Conservation (phyloP, 192 early-diverging fungal species). For the Coemansia sp. region DNA sequence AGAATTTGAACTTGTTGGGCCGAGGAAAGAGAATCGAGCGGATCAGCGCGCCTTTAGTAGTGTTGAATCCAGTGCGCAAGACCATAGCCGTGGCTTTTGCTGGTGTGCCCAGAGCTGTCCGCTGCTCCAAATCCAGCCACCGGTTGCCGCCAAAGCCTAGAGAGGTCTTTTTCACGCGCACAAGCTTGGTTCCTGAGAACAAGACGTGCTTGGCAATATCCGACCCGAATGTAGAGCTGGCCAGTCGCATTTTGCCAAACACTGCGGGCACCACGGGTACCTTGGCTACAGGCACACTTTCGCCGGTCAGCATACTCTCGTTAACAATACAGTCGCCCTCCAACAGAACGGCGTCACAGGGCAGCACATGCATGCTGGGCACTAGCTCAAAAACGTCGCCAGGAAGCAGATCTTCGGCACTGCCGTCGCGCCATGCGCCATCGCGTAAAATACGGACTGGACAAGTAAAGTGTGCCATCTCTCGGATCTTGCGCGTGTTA, state of each 20-base stretch:
- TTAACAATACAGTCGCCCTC: conserved; percentile 97
- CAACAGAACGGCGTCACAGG: conserved; percentile 92
- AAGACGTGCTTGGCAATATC: conserved; percentile 85
- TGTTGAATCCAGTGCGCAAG: conserved; percentile 93
- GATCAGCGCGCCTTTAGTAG: conserved; percentile 93
- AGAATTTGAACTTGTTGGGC: conserved; percentile 95
- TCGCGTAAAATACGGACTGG: conserved; percentile 74
- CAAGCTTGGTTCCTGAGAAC: conserved; percentile 91
- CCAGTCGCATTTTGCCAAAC: conserved; percentile 59
- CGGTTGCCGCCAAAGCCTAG: conserved; percentile 44
- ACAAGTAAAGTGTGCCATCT: conserved; percentile 90
- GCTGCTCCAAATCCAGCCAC: conserved; percentile 51
- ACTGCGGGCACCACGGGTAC: conserved; percentile 75
- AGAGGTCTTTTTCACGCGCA: conserved; percentile 69
- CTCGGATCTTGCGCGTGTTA: conserved; percentile 68
- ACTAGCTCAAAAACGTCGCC: conserved; percentile 92
- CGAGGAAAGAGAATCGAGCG: conserved; percentile 97
- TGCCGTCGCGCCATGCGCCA: conserved; percentile 52
- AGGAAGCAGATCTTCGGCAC: conserved; percentile 87
- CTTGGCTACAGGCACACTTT: conserved; percentile 95
- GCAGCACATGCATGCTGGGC: conserved; percentile 66
- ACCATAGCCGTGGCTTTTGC: conserved; percentile 81
- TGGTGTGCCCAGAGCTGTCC: conserved; percentile 46
- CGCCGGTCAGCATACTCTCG: conserved; percentile 98
- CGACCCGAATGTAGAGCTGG: conserved; percentile 56